Percentiles rank a stretch among this genome's conserved stretches.
phyloP scores from a whole-genome alignment of 805 yeast genomes.

The Monosporozyma siamensis region DNA sequence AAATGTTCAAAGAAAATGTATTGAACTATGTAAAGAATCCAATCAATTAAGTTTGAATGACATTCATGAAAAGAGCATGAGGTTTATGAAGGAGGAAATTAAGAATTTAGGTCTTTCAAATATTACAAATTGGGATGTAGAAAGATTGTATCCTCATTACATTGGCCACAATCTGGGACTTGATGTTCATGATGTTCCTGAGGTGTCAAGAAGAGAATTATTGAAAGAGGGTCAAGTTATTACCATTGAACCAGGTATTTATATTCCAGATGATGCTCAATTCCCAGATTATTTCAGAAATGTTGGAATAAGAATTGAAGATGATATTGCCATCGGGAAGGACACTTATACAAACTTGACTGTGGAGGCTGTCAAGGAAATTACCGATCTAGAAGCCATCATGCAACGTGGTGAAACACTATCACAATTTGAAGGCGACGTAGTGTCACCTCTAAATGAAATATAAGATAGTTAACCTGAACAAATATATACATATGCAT shows the following conservation, averaged over 20 bases:
- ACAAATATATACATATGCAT: neutral
- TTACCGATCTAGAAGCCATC: constrained; percentile 66
- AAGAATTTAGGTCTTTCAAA: constrained; percentile 59
- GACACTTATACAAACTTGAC: constrained; percentile 53
- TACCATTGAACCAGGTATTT: constrained; percentile 94
- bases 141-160: constrained; percentile 76
- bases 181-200: constrained; percentile 80
- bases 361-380: constrained; percentile 77
- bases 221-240: constrained; percentile 68
- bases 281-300: constrained; percentile 80
- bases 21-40: constrained; percentile 52
- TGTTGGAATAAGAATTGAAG: constrained; percentile 92
- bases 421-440: constrained; percentile 38
- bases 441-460: constrained; percentile 24
- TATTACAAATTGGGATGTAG: constrained; percentile 43
- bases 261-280: constrained; percentile 59
- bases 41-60: constrained; percentile 54
- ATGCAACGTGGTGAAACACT: constrained; percentile 49
- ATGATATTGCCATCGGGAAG: constrained; percentile 77
- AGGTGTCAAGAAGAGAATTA: constrained; percentile 44
- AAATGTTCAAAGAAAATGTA: constrained; percentile 71
- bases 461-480: too few relatives aligned
- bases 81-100: constrained; percentile 51
- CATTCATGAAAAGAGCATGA: constrained; percentile 62
- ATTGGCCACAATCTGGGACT: constrained; percentile 93